Evolutionary conservation across 106 monocot genomes (phyloP), one percentile per base, ranked within the genome.

Genomic region (Acanthochlamys bracteata): DNA sequence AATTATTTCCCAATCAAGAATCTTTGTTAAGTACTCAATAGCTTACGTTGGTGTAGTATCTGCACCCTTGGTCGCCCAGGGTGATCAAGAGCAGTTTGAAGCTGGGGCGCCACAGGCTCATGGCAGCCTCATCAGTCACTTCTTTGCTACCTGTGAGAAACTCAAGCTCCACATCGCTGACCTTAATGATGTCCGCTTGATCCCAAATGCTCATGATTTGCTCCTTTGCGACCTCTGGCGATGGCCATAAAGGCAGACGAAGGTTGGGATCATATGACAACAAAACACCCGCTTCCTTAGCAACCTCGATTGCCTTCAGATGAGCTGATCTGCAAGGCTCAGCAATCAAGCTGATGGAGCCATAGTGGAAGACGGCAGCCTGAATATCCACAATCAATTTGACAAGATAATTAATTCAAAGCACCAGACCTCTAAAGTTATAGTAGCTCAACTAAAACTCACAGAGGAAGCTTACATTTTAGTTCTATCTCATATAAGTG

Each of bases 241-340:
- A 82, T 9, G 86, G 74, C 86, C 86, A 86, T 24, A 86, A 62
- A 0, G 76, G 67, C 53, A 82, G 54, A 9, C 82, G 68, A 9
- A 86, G 74, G 55, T 86, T 86, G 0, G 79, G 73, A 45, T 86
- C 82, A 55, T 82, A 82, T 57, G 86, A 86, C 16, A 82, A 70
- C 27, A 87, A 71, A 15, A 76, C 79, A 0, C 83, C 80, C 6
- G 83, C 75, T 21, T 74, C 69, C 70, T 80, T 83, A 15, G 83
- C 86, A 12, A 54, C 70, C 70, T 80, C 63, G 79, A 87, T 83
- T n/a, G 86, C 86, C 43, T 41, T 59, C 27, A 87, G 24, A 53
- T 87, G 86, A 9, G 86, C 83, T 20, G 83, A 73, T 58, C 84
- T 67, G 72, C 89, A 81, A 7, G 89, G 89, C 71, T 89, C 89